phyloP scores from a whole-genome alignment of 1,139 yeast genomes.

The Blastobotrys ciferrii region DNA sequence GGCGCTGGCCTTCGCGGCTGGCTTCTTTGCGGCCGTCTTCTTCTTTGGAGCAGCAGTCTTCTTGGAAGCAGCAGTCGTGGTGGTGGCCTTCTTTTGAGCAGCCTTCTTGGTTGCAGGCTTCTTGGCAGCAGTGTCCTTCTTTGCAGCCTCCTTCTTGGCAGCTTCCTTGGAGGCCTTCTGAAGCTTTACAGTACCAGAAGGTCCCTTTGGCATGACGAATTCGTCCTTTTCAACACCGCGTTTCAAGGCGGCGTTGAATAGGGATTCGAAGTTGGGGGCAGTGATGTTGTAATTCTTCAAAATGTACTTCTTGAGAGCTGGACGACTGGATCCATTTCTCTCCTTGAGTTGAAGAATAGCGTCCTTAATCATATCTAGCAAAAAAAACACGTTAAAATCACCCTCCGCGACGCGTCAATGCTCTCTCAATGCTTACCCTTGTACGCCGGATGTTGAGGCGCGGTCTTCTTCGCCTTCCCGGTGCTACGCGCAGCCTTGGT shows the following conservation, averaged over 20 bases:
- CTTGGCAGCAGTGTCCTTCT: slow-evolving; percentile 24
- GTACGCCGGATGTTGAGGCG: slow-evolving; percentile 43
- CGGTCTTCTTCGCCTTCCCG: slow-evolving; percentile 23
- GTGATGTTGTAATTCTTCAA: slow-evolving; percentile 59
- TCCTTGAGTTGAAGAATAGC: slow-evolving; percentile 70
- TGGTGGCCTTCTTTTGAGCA: slow-evolving; percentile 29
- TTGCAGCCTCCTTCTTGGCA: slow-evolving; percentile 30
- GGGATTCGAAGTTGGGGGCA: slow-evolving; percentile 65
- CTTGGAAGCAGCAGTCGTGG: slow-evolving; percentile 27
- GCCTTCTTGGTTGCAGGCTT: slow-evolving; percentile 33
- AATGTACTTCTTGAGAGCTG: slow-evolving; percentile 72
- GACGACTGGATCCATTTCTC: slow-evolving; percentile 80
- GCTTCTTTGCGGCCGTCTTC: slow-evolving; percentile 25
- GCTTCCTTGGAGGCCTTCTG: slow-evolving; percentile 46
- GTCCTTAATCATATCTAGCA: slow-evolving; percentile 67
- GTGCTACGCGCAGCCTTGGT: slow-evolving; percentile 29
- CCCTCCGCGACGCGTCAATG: slow-evolving; percentile 4
- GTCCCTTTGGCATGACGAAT: slow-evolving; percentile 87
- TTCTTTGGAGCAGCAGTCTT: slow-evolving; percentile 27
- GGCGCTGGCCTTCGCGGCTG: slow-evolving; percentile 30
- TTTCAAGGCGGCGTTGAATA: slow-evolving; percentile 75
- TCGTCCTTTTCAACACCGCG: slow-evolving; percentile 78
- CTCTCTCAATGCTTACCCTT: slow-evolving; percentile 35
- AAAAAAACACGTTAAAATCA: slow-evolving; percentile 8
- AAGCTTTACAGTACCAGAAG: slow-evolving; percentile 70